Evolutionary conservation across 805 yeast genomes (phyloP).

Genomic region (Starmerella khaoyaiensis): DNA sequence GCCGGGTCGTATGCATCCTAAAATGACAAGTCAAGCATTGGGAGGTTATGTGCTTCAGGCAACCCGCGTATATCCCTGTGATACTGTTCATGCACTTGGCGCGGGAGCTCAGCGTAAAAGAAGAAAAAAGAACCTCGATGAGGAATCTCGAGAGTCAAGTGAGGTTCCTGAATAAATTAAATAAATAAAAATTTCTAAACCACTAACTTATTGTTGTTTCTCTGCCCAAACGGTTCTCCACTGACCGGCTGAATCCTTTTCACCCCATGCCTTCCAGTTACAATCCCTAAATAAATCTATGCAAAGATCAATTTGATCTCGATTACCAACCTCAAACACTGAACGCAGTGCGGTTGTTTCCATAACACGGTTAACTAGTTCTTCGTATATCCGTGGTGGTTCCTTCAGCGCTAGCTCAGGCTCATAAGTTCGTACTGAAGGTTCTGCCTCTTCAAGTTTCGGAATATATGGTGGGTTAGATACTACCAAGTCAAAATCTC

Average conservation of each 20-base stretch:
- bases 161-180: background rate
- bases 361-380: conserved; percentile 39
- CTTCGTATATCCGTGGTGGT: conserved; percentile 52
- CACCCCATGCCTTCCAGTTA: conserved; percentile 34
- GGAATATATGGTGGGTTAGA: conserved; percentile 87
- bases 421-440: conserved; percentile 59
- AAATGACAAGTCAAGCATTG: conserved; percentile 84
- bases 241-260: conserved; percentile 17
- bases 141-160: background rate
- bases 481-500: conserved; percentile 39
- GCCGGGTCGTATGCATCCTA: conserved; percentile 87
- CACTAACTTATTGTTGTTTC: background rate
- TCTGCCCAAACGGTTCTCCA: conserved; percentile 23
- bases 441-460: conserved; percentile 38
- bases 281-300: conserved; percentile 15
- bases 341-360: conserved; percentile 38
- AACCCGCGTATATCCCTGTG: conserved; percentile 61
- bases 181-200: background rate
- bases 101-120: conserved; percentile 10
- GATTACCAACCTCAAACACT: conserved; percentile 65
- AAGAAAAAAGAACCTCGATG: conserved; percentile 5
- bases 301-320: conserved; percentile 41
- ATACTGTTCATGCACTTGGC: conserved; percentile 57
- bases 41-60: conserved; percentile 83
- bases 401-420: conserved; percentile 75